Conservation (phyloP, 306 rosid genomes). For the Trichosanthes cucumerina region DNA sequence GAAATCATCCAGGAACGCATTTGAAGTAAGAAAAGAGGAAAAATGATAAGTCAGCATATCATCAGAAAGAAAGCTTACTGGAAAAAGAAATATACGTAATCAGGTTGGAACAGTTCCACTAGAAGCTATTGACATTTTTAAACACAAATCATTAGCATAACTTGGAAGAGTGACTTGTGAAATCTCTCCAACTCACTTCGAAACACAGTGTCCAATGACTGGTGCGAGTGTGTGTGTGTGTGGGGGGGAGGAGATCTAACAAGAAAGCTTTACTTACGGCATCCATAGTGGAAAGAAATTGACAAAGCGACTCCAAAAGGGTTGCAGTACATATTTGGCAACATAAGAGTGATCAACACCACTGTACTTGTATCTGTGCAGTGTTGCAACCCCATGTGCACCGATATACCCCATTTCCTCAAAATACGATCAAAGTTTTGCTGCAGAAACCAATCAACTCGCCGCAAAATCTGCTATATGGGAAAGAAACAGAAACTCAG, state of each 20-base stretch:
- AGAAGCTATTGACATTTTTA: neutral
- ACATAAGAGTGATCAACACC: constrained; percentile 84
- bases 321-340: constrained; percentile 92
- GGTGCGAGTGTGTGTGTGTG: too few relatives aligned
- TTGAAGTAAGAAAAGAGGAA: neutral
- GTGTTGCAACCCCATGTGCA: constrained; percentile 69
- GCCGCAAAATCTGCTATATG: neutral
- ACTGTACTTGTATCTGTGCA: constrained; percentile 78
- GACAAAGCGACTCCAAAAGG: constrained; percentile 81
- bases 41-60: neutral
- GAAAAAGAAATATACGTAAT: neutral
- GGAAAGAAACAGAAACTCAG: neutral
- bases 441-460: constrained; percentile 14
- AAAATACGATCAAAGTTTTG: constrained; percentile 6
- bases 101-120: neutral
- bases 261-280: constrained; percentile 56
- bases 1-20: constrained; percentile 2
- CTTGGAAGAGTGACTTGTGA: neutral
- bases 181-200: neutral
- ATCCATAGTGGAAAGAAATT: constrained; percentile 84
- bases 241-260: too few relatives aligned
- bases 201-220: neutral
- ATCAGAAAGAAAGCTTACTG: neutral
- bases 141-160: neutral
- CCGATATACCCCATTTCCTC: constrained; percentile 75